These are phyloP conservation scores for Alternaria longipes DNA, from an alignment of 2,329 filamentous ascomycete species.

Conservation along the genomic window DNA sequence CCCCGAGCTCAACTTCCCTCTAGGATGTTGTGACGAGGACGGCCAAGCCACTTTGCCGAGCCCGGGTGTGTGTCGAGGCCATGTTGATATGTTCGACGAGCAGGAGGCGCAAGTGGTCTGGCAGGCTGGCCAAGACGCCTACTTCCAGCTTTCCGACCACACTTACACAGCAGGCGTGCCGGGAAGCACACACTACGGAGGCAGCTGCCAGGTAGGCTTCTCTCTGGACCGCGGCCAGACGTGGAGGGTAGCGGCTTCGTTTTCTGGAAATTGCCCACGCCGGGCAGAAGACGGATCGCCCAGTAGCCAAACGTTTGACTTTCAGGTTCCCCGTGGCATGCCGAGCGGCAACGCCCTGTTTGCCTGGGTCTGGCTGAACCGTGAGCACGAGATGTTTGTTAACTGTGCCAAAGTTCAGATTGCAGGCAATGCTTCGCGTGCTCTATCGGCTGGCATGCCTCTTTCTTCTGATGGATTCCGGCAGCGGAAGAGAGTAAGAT, in stretches of 20 bases:
- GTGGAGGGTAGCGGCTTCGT: conserved; percentile 55
- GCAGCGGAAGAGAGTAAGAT: no score
- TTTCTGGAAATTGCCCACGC: conserved; percentile 57
- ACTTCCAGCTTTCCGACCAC: conserved; percentile 39
- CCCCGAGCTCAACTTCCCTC: conserved; percentile 51
- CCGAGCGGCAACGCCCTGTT: conserved; percentile 51
- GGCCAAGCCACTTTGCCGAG: conserved; percentile 23
- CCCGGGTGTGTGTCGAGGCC: conserved; percentile 52
- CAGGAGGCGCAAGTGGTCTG: conserved; percentile 52
- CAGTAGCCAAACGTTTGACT: conserved; percentile 52
- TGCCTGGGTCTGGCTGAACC: conserved; percentile 58
- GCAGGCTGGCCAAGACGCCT: conserved; percentile 50
- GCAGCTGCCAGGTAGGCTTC: conserved; percentile 56
- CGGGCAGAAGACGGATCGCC: conserved; percentile 36
- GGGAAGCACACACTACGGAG: conserved; percentile 48
- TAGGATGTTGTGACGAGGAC: conserved; percentile 52
- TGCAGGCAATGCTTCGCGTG: neutral
- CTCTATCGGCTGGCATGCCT: no score
- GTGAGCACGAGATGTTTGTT: conserved; percentile 58
- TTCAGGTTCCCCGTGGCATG: conserved; percentile 53
- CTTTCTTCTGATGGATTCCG: no score
- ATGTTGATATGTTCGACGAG: conserved; percentile 52
- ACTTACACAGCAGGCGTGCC: conserved; percentile 21
- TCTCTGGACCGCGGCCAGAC: conserved; percentile 53
- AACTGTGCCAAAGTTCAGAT: conserved; percentile 56